Evolutionary conservation across 331 rosid species (phyloP).

Genomic region (Telfairia occidentalis): DNA sequence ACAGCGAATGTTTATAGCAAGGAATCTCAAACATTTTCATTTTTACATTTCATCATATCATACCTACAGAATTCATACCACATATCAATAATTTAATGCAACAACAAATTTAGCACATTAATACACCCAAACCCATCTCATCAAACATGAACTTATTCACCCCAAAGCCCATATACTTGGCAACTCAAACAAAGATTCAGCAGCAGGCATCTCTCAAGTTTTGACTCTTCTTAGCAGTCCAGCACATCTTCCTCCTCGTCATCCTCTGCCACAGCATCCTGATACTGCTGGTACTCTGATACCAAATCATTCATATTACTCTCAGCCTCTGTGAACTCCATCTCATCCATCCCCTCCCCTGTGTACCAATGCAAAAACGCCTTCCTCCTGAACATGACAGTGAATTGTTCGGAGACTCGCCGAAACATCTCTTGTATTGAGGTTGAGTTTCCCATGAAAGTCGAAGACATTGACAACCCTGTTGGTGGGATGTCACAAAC

Average conservation of each 20-base stretch:
- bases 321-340: constrained; percentile 72
- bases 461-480: constrained; percentile 64
- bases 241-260: constrained; percentile 31
- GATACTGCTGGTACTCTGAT: constrained; percentile 77
- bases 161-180: constrained; percentile 2
- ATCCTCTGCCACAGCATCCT: constrained; percentile 54
- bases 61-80: constrained; percentile 8
- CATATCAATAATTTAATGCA: constrained; percentile 5
- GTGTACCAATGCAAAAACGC: constrained; percentile 76
- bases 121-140: constrained; percentile 6
- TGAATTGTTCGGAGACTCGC: constrained; percentile 77
- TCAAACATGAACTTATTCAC: constrained; percentile 11
- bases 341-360: constrained; percentile 67
- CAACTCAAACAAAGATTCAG: neutral
- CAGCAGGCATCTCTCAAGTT: neutral
- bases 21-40: neutral
- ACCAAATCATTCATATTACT: constrained; percentile 73
- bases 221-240: constrained; percentile 14
- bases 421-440: constrained; percentile 87
- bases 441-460: constrained; percentile 78
- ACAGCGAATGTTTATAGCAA: neutral
- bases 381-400: constrained; percentile 77
- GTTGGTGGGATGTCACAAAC: constrained; percentile 81
- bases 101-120: constrained; percentile 13
- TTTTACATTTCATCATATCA: neutral